Percentiles rank a stretch among this genome's conserved stretches.
phyloP scores from a whole-genome alignment of 441 rosid genomes.

The Mallotus repandus region DNA sequence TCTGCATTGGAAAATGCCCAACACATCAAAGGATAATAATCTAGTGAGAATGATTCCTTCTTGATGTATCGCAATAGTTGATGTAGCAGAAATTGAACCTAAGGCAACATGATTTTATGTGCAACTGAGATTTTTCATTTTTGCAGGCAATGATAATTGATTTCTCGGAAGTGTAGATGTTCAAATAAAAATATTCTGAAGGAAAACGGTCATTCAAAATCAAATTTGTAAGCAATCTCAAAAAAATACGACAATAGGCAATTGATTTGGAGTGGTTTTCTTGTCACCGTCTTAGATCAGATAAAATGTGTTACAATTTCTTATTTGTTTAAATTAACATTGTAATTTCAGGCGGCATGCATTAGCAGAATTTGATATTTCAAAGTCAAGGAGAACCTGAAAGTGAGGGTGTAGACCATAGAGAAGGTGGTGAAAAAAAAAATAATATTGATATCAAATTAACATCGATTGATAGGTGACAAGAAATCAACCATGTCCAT shows the following conservation, averaged over 20 bases:
- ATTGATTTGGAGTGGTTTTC: no score
- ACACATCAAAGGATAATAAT: neutral
- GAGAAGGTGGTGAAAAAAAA: neutral
- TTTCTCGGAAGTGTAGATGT: neutral
- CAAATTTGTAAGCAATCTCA: no score
- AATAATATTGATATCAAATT: neutral
- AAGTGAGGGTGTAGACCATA: neutral
- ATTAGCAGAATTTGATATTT: neutral
- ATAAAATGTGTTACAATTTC: neutral
- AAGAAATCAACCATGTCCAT: constrained; percentile 28
- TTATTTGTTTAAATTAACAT: neutral
- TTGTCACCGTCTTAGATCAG: no score
- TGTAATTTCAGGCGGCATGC: neutral
- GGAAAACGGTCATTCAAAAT: no score
- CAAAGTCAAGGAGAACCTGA: neutral
- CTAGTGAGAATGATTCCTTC: neutral
- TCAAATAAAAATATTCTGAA: no score
- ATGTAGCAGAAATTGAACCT: neutral
- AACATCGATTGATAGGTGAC: neutral
- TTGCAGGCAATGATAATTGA: neutral
- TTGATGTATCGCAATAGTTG: neutral
- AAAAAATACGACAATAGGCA: no score
- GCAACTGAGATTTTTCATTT: neutral
- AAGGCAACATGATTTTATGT: neutral
- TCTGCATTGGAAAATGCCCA: neutral